Conservation (phyloP, 371 early-diverging fungal species). For the Actinomortierella ambigua region DNA sequence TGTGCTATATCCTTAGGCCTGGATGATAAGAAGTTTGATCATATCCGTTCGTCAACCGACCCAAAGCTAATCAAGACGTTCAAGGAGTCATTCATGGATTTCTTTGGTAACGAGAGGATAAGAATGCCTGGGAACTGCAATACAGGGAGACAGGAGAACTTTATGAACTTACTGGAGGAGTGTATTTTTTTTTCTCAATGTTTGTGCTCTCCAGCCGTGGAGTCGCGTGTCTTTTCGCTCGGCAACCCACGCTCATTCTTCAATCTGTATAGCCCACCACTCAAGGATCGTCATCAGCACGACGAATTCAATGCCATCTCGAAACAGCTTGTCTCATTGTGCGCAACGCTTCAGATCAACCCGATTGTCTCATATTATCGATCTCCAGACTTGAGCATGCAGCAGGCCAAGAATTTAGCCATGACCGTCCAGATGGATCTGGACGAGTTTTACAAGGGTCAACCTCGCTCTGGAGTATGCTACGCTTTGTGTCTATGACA, state of each 20-base stretch:
- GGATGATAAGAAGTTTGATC: constrained; percentile 61
- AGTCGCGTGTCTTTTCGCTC: constrained; percentile 36
- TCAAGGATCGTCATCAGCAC: constrained; percentile 24
- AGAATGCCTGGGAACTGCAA: too few species aligned
- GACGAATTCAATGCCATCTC: constrained; percentile 35
- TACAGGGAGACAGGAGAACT: too few species aligned
- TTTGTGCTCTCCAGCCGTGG: constrained; percentile 50
- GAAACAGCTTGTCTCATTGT: constrained; percentile 68
- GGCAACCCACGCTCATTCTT: constrained; percentile 36
- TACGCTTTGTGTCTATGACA: background rate
- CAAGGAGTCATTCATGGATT: constrained; percentile 84
- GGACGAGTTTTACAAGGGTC: constrained; percentile 64
- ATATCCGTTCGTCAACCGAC: constrained; percentile 62
- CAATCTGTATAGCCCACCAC: constrained; percentile 35
- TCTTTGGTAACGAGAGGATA: constrained; percentile 52
- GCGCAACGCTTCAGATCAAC: constrained; percentile 79
- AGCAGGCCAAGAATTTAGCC: constrained; percentile 63
- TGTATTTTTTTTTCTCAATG: constrained; percentile 65
- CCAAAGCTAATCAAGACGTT: constrained; percentile 68
- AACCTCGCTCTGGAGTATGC: constrained; percentile 66
- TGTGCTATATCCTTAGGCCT: constrained; percentile 39
- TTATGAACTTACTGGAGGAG: too few species aligned
- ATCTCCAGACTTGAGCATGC: constrained; percentile 69
- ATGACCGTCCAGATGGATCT: constrained; percentile 74
- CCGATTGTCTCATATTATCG: constrained; percentile 90